These are phyloP conservation scores for Zygnema circumcarinatum DNA, from an alignment of 139 green algal genomes.

Conservation along the genomic window DNA sequence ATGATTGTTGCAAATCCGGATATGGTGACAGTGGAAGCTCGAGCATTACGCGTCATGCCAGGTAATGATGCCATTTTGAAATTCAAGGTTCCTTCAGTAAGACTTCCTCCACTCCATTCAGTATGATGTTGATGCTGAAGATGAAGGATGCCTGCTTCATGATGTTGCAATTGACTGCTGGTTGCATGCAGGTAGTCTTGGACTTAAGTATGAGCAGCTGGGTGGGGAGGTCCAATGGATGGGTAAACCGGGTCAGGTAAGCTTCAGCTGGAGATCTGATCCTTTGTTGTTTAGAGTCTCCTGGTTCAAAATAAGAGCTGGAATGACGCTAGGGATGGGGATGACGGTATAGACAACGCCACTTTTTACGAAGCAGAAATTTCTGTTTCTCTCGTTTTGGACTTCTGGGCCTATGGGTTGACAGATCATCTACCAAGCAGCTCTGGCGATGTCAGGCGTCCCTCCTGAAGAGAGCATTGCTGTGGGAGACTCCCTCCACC, in stretches of 20 bases:
- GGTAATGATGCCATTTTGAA: neutral
- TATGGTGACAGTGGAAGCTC: conserved; percentile 53
- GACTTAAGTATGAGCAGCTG: conserved; percentile 35
- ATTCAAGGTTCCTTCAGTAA: neutral
- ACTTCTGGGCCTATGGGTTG: no score
- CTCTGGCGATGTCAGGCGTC: conserved; percentile 43
- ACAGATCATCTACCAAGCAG: conserved; percentile 42
- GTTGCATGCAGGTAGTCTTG: conserved; percentile 49
- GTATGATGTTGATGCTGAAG: no score
- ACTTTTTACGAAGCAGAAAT: no score
- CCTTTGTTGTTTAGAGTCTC: neutral
- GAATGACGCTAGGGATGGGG: no score
- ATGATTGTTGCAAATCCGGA: conserved; percentile 88
- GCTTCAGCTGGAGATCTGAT: conserved; percentile 37
- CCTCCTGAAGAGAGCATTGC: neutral
- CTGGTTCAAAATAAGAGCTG: neutral
- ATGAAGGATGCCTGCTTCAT: no score
- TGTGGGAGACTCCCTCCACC: conserved; percentile 55
- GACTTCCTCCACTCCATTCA: neutral
- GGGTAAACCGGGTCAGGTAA: conserved; percentile 59
- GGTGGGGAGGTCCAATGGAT: conserved; percentile 52
- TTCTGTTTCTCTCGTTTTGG: no score
- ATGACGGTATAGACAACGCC: no score
- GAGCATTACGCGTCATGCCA: conserved; percentile 53
- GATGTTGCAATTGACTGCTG: no score